phyloP scores from a whole-genome alignment of 2,329 filamentous ascomycete genomes.

The Verticillium nonalfalfae region DNA sequence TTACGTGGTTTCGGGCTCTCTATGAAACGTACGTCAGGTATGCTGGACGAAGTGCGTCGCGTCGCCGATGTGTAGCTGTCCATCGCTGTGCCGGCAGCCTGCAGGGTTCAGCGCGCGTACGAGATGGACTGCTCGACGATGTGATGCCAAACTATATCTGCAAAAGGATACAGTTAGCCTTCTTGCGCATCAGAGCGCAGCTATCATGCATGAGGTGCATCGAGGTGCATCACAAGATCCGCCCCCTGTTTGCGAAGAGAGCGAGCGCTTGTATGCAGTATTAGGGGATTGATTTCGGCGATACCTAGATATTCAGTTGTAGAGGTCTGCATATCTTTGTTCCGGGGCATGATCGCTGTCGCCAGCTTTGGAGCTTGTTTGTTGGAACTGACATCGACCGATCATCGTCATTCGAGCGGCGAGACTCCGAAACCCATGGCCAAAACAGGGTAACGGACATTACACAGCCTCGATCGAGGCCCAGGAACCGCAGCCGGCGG shows the following conservation, averaged over 20 bases:
- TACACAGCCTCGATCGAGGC: not conserved
- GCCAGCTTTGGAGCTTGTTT: not conserved
- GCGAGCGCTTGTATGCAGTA: no score
- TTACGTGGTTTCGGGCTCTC: slow-evolving; percentile 33
- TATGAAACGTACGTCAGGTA: slow-evolving; percentile 35
- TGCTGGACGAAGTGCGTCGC: slow-evolving; percentile 23
- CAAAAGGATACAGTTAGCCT: slow-evolving; percentile 16
- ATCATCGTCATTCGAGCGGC: not conserved
- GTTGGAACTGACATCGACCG: not conserved
- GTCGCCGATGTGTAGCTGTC: slow-evolving; percentile 17
- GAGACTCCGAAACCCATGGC: not conserved
- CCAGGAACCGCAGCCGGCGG: not conserved
- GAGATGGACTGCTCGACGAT: slow-evolving; percentile 19
- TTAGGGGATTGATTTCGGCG: no score
- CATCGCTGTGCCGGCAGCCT: slow-evolving; percentile 17
- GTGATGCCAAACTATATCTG: slow-evolving; percentile 16
- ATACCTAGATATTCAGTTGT: no score
- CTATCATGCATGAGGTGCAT: no score
- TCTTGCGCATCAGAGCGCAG: no score
- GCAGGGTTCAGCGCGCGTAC: slow-evolving; percentile 13
- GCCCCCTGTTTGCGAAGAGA: no score
- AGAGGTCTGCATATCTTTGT: no score
- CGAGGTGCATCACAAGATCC: no score
- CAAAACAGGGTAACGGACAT: not conserved
- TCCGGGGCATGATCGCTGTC: not conserved